These are phyloP conservation scores for Inonotus obliquus DNA, from an alignment of 1,284 basidiomycete species.

Conservation along the genomic window DNA sequence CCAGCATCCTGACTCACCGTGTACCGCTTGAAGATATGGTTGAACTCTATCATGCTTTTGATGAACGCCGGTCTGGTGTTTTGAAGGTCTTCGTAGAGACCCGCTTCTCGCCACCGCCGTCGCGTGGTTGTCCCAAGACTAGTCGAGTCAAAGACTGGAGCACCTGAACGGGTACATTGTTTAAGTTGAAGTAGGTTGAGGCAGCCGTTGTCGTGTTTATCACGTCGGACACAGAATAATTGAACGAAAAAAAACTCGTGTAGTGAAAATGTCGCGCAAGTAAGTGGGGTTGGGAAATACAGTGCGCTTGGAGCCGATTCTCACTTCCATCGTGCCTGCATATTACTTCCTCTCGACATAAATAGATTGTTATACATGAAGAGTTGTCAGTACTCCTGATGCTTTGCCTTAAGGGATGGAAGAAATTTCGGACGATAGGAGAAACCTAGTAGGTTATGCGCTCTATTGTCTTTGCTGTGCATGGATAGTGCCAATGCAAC, in stretches of 20 bases:
- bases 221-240: too few species aligned
- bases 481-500: neutral
- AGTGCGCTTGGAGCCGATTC: too few species aligned
- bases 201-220: neutral
- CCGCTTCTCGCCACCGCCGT: constrained; percentile 43
- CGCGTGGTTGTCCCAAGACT: constrained; percentile 43
- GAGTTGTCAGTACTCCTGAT: too few species aligned
- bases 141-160: constrained; percentile 52
- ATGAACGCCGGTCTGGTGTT: constrained; percentile 53
- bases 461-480: neutral
- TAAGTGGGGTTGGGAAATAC: too few species aligned
- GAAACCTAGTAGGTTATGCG: neutral
- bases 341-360: too few species aligned
- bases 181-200: neutral
- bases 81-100: constrained; percentile 65
- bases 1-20: constrained; percentile 58
- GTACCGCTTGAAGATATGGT: constrained; percentile 60
- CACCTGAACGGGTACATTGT: neutral
- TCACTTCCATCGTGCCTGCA: too few species aligned
- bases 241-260: too few species aligned
- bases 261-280: too few species aligned
- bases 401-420: too few species aligned
- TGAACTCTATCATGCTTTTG: constrained; percentile 54
- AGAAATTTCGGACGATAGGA: too few species aligned
- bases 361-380: too few species aligned